phyloP scores from a whole-genome alignment of 345 rosid genomes.

The Citrus sinensis region DVS_A1.0 CM039161.1:19216501-19217000 shows the following conservation, averaged over 20 bases:
- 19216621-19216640: constrained; percentile 89
- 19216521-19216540: constrained; percentile 55
- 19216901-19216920: neutral
- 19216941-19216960: neutral
- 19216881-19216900: neutral
- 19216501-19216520: constrained; percentile 21
- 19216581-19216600: constrained; percentile 83
- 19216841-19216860: neutral
- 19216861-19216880: neutral
- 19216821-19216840: constrained; percentile 66
- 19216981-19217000: neutral
- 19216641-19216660: constrained; percentile 84
- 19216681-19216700: constrained; percentile 83
- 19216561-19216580: constrained; percentile 96
- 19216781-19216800: constrained; percentile 61
- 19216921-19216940: neutral
- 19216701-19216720: constrained; percentile 60
- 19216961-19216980: neutral
- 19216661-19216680: constrained; percentile 98
- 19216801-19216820: constrained; percentile 78
- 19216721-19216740: constrained; percentile 78
- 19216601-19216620: constrained; percentile 77
- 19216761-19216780: constrained; percentile 61
- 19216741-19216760: constrained; percentile 62
- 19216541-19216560: constrained; percentile 98